Evolutionary conservation across 208 protist species (phyloP).

Genomic region (Strigomonas culicis): DNA sequence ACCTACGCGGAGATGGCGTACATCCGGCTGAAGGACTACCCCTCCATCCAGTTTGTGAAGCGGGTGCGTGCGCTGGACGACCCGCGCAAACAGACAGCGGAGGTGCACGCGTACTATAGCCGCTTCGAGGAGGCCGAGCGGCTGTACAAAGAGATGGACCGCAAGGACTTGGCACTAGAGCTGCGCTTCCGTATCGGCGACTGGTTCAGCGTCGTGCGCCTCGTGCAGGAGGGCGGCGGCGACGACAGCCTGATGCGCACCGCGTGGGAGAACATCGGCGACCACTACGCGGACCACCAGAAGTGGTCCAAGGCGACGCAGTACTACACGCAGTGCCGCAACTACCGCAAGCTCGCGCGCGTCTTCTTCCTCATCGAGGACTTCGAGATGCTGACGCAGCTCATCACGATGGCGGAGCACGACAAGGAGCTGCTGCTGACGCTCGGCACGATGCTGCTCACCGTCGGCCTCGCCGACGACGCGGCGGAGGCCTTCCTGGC

Average conservation of each 20-base stretch:
- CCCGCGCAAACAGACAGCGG: conserved; percentile 92
- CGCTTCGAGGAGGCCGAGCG: conserved; percentile 96
- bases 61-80: conserved; percentile 89
- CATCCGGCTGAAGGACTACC: conserved; percentile 94
- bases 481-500: conserved; percentile 89
- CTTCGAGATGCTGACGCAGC: conserved; percentile 85
- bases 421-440: conserved; percentile 83
- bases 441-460: conserved; percentile 88
- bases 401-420: conserved; percentile 86
- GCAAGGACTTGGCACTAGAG: conserved; percentile 94
- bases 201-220: conserved; percentile 93
- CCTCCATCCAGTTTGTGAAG: conserved; percentile 96
- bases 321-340: conserved; percentile 94
- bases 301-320: conserved; percentile 94
- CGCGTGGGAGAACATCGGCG: conserved; percentile 94
- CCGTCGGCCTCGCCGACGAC: conserved; percentile 88
- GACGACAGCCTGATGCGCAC: conserved; percentile 87
- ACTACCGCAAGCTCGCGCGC: conserved; percentile 85
- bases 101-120: conserved; percentile 95
- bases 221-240: conserved; percentile 90
- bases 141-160: conserved; percentile 95
- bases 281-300: conserved; percentile 93
- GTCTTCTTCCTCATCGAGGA: conserved; percentile 94
- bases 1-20: conserved; percentile 92
- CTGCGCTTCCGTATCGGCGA: conserved; percentile 92